A percentile compares a stretch with the other conserved stretches of the same genome.
These are phyloP conservation scores for Globisporangium cederbergense DNA, from an alignment of 352 stramenopile genomes.

Conservation along the genomic window DNA sequence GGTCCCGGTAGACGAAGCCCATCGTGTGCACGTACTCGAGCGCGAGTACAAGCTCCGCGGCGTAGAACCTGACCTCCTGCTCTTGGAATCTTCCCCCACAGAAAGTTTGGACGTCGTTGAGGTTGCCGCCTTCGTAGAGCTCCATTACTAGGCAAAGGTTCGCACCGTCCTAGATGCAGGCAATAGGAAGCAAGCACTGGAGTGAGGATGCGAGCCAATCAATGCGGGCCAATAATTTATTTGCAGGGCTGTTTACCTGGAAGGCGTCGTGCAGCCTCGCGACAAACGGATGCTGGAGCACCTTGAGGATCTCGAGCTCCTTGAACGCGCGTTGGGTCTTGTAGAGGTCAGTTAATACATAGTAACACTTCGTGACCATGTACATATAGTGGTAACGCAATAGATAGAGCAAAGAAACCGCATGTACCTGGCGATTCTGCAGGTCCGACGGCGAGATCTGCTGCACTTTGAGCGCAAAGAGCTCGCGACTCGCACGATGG, in stretches of 20 bases:
- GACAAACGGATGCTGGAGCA: slow-evolving; percentile 30
- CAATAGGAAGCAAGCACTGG: neutral
- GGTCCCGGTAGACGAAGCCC: slow-evolving; percentile 36
- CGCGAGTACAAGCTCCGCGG: slow-evolving; percentile 93
- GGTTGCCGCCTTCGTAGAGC: slow-evolving; percentile 27
- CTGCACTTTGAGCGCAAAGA: slow-evolving; percentile 34
- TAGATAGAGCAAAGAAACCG: too few species aligned
- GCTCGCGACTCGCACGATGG: slow-evolving; percentile 11
- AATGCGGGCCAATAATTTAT: neutral
- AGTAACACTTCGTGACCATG: too few species aligned
- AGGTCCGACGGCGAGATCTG: slow-evolving; percentile 7
- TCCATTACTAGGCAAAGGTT: slow-evolving; percentile 26
- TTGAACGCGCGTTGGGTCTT: slow-evolving; percentile 23
- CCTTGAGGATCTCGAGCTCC: slow-evolving; percentile 27
- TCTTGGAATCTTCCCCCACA: slow-evolving; percentile 15
- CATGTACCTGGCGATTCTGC: slow-evolving; percentile 16
- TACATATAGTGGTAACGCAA: too few species aligned
- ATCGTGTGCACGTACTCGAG: slow-evolving; percentile 76
- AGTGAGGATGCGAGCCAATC: neutral
- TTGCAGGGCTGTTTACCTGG: neutral
- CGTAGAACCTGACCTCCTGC: slow-evolving; percentile 86
- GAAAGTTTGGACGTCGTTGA: slow-evolving; percentile 22
- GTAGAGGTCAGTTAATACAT: neutral
- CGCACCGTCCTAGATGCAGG: slow-evolving; percentile 13
- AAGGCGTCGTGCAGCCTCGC: slow-evolving; percentile 24